Evolutionary conservation across 2,329 filamentous ascomycete species (phyloP), one percentile per base, ranked within the genome.

Genomic region (Penicillium nordicum): DNA sequence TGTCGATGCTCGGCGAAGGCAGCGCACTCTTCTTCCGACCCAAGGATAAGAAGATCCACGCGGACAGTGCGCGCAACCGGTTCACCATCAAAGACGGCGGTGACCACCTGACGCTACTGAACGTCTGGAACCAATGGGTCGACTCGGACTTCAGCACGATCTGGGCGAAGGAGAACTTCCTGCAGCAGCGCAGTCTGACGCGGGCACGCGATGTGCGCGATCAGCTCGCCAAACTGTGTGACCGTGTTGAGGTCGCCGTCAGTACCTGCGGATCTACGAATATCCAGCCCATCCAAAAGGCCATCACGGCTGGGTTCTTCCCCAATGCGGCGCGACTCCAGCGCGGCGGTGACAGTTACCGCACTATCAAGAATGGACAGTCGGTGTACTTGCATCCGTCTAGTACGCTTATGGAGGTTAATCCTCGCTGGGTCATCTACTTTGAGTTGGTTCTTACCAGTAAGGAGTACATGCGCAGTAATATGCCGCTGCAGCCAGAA

Each of bases 31-130:
- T 97, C 79, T 96, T 95, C 81, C 84, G 92, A 0, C 92, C 94
- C 21, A 96, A 97, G 71, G 92, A 99, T 76, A 97, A 97, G 80
- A 96, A 96, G 73, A 88, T 97, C 29, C 90, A 97, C 68, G 94
- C 94, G 12, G 93, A 99, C 73, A 90, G 89, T 59, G 94, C 94
- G 0, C 86, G 92, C 14, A 88, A 88, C 36, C 85, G 93, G 1
- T 97, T 97, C 75, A 96, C 91, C 0, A 80, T 93, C 70, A 90
- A 91, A 66, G 92, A 95, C 59, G 92, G 92, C 36, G 94, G 94
- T 41, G 94, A 99, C 70, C 90, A 96, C 67, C 72, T 94, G 5
- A 92, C 90, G 0, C 83, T 96, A 1, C 84, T 97, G 46, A 96
- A 96, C 68, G 88, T 99, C 65, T 99, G 88, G 86, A 93, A 94